Base-by-base conservation (phyloP, 202 grass and related monocot genomes). In the Carex arenaria region DNA sequence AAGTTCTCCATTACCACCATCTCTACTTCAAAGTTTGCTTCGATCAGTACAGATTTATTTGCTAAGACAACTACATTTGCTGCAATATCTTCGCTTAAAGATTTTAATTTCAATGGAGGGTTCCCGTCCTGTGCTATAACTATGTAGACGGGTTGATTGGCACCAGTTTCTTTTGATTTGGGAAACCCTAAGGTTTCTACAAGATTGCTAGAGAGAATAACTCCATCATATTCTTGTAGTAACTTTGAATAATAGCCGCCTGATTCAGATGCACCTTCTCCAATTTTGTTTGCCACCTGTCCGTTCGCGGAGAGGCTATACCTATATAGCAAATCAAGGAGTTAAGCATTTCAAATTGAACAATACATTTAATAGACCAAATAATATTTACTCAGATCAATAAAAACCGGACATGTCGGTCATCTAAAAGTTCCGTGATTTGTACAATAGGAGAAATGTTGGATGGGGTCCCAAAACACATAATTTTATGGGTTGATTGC, bases 181-280 rank as follows among this genome's bases (percentile, higher is more conserved):
- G 88, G 91, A 18, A 96, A 87, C 30, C 57, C 51, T 2, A 79
- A 80, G 14, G 28, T 84, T 87, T 90, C 86, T 79, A 83, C 80
- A 51, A 91, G 87, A 20, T 96, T 87, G 75, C 89, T 89, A 63
- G 93, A 93, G 54, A 99, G 81, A 76, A 99, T 82, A 64, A 99
- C 59, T 4, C 91, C 93, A 15, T 99, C 93, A 0, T 92, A 93
- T 91, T 96, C 96, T 86, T 94, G 90, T 80, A 90, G 9, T 87
- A 96, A 84, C 47, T 88, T 82, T 0, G 93, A 99, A 89, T 92
- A 96, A 86, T 92, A 99, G 75, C 91, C 96, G 28, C 88, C 96
- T 61, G 55, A 34, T 78, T 83, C 85, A 40, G 90, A 83, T 84
- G 83, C 84, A 52, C 85, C 88, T 51, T 17, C 85, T 81, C 93